phyloP scores from a whole-genome alignment of 257 asterid species.

The Linaria vulgaris region DNA sequence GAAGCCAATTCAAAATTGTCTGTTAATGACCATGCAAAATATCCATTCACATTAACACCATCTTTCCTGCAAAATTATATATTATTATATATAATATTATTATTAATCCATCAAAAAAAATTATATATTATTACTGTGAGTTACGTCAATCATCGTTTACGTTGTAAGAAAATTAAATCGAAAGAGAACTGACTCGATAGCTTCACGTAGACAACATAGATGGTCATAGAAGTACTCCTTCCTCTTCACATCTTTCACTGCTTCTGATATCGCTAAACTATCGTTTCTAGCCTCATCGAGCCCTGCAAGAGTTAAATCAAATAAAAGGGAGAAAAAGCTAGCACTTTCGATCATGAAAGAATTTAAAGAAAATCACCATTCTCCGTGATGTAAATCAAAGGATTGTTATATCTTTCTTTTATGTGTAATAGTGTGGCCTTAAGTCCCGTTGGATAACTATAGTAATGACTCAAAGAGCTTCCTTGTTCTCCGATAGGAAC shows the following conservation, averaged over 20 bases:
- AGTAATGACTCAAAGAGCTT: not conserved
- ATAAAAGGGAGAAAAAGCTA: no score
- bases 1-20: conserved; percentile 53
- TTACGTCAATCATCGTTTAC: no score
- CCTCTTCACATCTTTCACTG: not conserved
- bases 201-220: not conserved
- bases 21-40: conserved; percentile 52
- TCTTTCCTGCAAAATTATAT: conserved; percentile 38
- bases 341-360: no score
- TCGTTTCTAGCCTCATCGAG: not conserved
- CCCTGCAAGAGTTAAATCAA: not conserved
- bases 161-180: not conserved
- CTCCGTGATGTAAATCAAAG: conserved; percentile 28
- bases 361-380: conserved; percentile 17
- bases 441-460: conserved; percentile 26
- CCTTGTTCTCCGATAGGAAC: conserved; percentile 1
- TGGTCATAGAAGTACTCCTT: not conserved
- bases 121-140: no score
- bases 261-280: not conserved
- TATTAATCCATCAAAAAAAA: no score
- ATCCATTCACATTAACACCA: conserved; percentile 46
- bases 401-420: conserved; percentile 11
- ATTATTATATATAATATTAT: no score
- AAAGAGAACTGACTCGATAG: not conserved
- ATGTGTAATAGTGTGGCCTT: conserved; percentile 8